A percentile compares a stretch with the other conserved stretches of the same genome.
These are phyloP conservation scores for Cladosporium sp. DNA, from an alignment of 2,329 filamentous ascomycete species.

Conservation along the genomic window DNA sequence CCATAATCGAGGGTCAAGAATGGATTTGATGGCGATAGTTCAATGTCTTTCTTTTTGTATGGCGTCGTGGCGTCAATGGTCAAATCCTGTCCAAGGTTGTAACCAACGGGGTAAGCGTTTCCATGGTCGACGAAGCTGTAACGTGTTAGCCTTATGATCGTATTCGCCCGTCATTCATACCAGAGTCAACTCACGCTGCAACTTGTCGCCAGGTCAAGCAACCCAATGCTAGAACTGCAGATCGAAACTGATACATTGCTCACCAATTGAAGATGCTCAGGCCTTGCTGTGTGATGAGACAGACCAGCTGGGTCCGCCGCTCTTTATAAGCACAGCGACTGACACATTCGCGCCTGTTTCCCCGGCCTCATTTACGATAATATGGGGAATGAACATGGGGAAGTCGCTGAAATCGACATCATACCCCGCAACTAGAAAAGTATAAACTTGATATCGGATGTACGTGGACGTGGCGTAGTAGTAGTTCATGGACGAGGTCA, in stretches of 20 bases:
- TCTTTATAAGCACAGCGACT: not conserved
- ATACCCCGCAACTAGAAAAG: not conserved
- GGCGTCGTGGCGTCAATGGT: slow-evolving; percentile 8
- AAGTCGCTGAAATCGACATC: not conserved
- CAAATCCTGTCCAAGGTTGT: not conserved
- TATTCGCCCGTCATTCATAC: not conserved
- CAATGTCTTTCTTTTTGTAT: not conserved
- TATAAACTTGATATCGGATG: slow-evolving; percentile 3
- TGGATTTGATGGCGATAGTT: slow-evolving; percentile 5
- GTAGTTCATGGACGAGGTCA: not conserved
- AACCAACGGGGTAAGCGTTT: slow-evolving; percentile 1
- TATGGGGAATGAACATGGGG: not conserved
- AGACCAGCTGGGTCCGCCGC: not conserved
- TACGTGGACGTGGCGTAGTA: not conserved
- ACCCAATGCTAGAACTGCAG: not conserved
- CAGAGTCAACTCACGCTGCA: not conserved
- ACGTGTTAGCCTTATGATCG: not conserved
- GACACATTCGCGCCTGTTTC: not conserved
- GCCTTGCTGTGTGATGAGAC: not conserved
- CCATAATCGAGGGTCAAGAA: slow-evolving; percentile 26
- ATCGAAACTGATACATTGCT: not conserved
- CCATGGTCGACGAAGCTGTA: slow-evolving; percentile 13
- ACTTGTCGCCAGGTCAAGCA: not conserved
- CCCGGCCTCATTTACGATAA: not conserved
- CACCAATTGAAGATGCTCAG: not conserved